These are phyloP conservation scores for Senna tora DNA, from an alignment of 306 rosid genomes.

Conservation along the genomic window DNA sequence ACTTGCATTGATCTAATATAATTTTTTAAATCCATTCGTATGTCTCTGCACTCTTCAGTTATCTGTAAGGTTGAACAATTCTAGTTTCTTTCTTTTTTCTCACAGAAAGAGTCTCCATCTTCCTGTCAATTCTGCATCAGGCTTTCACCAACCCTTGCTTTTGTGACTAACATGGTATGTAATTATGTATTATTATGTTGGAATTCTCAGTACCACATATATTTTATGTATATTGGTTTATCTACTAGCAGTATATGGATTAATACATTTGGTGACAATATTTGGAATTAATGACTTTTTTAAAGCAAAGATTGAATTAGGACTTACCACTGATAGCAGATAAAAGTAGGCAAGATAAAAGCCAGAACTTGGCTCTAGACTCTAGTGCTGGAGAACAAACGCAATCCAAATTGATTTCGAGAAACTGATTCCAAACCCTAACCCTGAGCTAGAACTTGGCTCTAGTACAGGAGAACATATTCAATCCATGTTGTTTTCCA, in stretches of 20 bases:
- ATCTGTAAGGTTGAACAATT: slow-evolving; percentile 28
- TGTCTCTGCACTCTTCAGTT: slow-evolving; percentile 29
- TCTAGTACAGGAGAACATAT: neutral
- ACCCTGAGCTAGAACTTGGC: neutral
- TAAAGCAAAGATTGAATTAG: neutral
- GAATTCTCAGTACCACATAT: slow-evolving; percentile 20
- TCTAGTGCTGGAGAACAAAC: neutral
- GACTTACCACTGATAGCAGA: neutral
- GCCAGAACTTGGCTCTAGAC: slow-evolving; percentile 16
- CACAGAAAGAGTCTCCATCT: slow-evolving; percentile 67
- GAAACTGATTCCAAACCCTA: slow-evolving; percentile 5
- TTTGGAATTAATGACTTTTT: neutral
- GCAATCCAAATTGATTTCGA: slow-evolving; percentile 1
- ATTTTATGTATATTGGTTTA: slow-evolving; percentile 8
- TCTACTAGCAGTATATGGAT: slow-evolving; percentile 27
- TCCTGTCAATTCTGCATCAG: slow-evolving; percentile 81
- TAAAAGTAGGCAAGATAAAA: slow-evolving; percentile 1
- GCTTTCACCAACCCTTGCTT: slow-evolving; percentile 63
- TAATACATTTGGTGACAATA: neutral
- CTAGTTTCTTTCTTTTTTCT: slow-evolving; percentile 34
- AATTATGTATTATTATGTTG: slow-evolving; percentile 40
- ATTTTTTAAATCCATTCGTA: neutral
- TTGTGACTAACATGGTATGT: slow-evolving; percentile 80
- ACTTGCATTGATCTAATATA: neutral
- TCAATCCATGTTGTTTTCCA: slow-evolving; percentile 6